Conservation (phyloP, 306 rosid species). For the Sicyos baderoa region DNA sequence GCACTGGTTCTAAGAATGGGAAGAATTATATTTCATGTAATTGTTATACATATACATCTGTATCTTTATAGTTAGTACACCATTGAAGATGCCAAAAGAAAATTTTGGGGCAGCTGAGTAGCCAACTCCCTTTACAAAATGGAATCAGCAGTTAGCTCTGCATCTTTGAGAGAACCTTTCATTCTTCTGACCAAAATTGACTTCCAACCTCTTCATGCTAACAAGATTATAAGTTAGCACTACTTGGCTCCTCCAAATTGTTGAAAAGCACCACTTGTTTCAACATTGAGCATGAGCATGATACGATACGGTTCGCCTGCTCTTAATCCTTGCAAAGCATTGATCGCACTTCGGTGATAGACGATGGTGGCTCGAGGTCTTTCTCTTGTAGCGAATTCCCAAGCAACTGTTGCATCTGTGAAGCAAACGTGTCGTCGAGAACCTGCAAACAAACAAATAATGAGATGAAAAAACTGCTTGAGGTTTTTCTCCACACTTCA, state of each 20-base stretch:
- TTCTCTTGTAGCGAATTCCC: conserved; percentile 83
- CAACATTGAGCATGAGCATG: background rate
- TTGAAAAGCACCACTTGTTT: background rate
- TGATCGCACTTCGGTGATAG: conserved; percentile 81
- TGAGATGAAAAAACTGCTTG: too few species aligned
- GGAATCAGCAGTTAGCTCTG: background rate
- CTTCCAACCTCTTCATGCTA: conserved; percentile 4
- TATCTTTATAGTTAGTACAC: conserved; percentile 7
- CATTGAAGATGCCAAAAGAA: background rate
- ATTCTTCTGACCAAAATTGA: conserved; percentile 5
- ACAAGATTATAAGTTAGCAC: conserved; percentile 15
- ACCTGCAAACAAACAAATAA: conserved; percentile 34
- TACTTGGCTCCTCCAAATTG: too few species aligned
- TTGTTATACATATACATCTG: conserved; percentile 3
- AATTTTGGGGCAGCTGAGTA: too few species aligned
- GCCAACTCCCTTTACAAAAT: conserved; percentile 18
- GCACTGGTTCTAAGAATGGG: background rate
- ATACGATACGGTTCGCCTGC: background rate
- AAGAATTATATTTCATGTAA: conserved; percentile 14
- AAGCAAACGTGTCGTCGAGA: conserved; percentile 79
- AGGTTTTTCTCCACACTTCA: too few species aligned
- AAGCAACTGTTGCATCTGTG: conserved; percentile 80
- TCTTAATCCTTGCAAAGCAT: conserved; percentile 77
- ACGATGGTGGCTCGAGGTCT: conserved; percentile 72
- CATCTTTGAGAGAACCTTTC: conserved; percentile 1